Conservation (phyloP, 1,139 yeast genomes). For the Spencermartinsiella ligniputridi region DNA sequence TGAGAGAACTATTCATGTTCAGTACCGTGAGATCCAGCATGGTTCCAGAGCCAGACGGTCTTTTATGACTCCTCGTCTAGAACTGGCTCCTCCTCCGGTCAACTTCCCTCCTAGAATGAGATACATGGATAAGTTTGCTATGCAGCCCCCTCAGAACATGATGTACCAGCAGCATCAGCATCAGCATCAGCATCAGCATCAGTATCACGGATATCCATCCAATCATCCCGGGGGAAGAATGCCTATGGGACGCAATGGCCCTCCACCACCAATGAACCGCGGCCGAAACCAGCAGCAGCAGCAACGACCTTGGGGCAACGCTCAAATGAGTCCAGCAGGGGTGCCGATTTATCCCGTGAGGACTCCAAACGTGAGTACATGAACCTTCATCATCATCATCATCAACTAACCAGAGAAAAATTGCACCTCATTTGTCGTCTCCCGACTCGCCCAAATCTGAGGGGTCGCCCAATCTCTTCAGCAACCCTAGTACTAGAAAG, state of each 20-base stretch:
- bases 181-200: too few relatives aligned
- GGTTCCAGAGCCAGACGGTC: neutral
- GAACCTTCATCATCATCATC: neutral
- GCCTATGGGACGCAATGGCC: too few relatives aligned
- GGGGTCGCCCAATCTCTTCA: neutral
- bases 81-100: conserved; percentile 27
- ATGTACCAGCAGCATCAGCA: neutral
- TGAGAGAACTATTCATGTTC: conserved; percentile 77
- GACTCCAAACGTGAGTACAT: neutral
- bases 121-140: neutral
- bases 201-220: too few relatives aligned
- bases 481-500: neutral
- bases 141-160: neutral
- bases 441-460: neutral
- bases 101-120: conserved; percentile 10
- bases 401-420: neutral
- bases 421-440: neutral
- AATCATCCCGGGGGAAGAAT: too few relatives aligned
- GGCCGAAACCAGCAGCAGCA: neutral
- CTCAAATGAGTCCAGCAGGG: neutral
- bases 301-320: neutral
- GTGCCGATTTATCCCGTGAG: conserved; percentile 1
- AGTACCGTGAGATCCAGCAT: conserved; percentile 61
- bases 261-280: too few relatives aligned
- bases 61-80: conserved; percentile 15